A percentile compares a stretch with the other conserved stretches of the same genome.
Evolutionary conservation across 768 basidiomycete species (phyloP).

Genomic region (Amanita rubescens): DNA sequence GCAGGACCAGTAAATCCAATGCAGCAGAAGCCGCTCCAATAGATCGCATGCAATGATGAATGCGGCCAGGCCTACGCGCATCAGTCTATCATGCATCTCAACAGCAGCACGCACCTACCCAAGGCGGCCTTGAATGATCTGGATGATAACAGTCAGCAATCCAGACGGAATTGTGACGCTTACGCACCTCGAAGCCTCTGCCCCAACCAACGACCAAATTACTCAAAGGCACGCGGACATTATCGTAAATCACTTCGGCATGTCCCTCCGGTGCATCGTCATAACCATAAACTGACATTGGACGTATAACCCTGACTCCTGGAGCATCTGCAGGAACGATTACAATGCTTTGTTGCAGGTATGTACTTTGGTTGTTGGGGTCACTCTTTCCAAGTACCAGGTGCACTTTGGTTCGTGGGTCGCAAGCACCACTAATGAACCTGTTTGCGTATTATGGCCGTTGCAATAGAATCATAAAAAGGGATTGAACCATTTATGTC

Average conservation of each 20-base stretch:
- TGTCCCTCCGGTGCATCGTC: constrained; percentile 97
- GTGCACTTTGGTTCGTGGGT: constrained; percentile 83
- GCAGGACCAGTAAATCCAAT: constrained; percentile 79
- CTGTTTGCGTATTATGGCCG: not conserved
- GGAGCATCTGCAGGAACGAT: constrained; percentile 85
- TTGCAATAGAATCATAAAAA: not conserved
- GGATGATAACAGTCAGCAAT: not conserved
- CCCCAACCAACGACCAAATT: constrained; percentile 93
- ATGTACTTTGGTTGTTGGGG: constrained; percentile 64
- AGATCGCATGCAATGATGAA: constrained; percentile 97
- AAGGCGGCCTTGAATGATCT: constrained; percentile 93
- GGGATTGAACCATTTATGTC: constrained; percentile 79
- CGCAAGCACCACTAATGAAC: constrained; percentile 86
- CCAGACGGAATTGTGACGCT: not conserved
- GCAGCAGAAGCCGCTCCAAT: constrained; percentile 85
- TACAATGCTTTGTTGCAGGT: constrained; percentile 89
- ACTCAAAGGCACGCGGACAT: constrained; percentile 80
- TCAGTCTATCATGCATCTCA: not conserved
- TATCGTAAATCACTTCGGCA: constrained; percentile 90
- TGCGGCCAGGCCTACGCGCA: constrained; percentile 71
- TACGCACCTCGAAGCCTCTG: constrained; percentile 77
- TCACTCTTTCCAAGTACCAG: constrained; percentile 96
- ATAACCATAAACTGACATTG: constrained; percentile 90
- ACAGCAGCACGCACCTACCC: constrained; percentile 43
- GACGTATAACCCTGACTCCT: constrained; percentile 86